phyloP scores from a whole-genome alignment of 2,329 filamentous ascomycete species.

The Cercospora canescens region DNA sequence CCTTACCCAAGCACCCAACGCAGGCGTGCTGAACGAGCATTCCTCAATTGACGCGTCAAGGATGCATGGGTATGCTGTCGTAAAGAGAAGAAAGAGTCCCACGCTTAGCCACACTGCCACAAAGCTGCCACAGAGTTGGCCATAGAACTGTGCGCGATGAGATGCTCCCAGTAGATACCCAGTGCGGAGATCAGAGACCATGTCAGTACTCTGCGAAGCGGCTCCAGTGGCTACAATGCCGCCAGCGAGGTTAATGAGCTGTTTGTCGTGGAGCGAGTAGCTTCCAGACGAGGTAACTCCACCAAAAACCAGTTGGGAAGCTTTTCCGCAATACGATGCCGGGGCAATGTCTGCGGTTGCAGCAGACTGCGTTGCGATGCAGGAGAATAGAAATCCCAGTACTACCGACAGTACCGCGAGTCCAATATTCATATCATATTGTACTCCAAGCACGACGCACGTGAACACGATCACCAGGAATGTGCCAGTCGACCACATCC shows the following conservation, averaged over 20 bases:
- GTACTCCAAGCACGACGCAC: conserved; percentile 52
- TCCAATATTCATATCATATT: conserved; percentile 57
- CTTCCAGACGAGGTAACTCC: conserved; percentile 58
- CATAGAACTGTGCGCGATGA: conserved; percentile 64
- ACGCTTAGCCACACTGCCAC: conserved; percentile 64
- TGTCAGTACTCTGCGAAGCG: conserved; percentile 41
- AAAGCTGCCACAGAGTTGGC: conserved; percentile 61
- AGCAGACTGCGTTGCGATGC: conserved; percentile 49
- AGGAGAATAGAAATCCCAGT: conserved; percentile 57
- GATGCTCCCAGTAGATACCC: conserved; percentile 65
- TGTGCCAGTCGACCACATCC: conserved; percentile 54
- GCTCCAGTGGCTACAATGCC: conserved; percentile 44
- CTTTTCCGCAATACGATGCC: conserved; percentile 63
- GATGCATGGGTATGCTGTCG: conserved; percentile 64
- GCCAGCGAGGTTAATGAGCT: conserved; percentile 63
- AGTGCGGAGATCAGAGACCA: conserved; percentile 65
- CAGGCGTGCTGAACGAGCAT: conserved; percentile 62
- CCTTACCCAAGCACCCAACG: conserved; percentile 56
- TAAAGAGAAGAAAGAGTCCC: conserved; percentile 65
- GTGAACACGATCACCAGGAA: conserved; percentile 36
- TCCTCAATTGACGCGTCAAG: conserved; percentile 48
- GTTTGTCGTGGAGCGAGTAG: conserved; percentile 52
- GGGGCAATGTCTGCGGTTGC: conserved; percentile 55
- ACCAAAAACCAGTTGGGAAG: conserved; percentile 65
- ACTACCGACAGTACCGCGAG: conserved; percentile 56